phyloP scores from a whole-genome alignment of 176 grass and related monocot species.

The Avena atlantica region DNA sequence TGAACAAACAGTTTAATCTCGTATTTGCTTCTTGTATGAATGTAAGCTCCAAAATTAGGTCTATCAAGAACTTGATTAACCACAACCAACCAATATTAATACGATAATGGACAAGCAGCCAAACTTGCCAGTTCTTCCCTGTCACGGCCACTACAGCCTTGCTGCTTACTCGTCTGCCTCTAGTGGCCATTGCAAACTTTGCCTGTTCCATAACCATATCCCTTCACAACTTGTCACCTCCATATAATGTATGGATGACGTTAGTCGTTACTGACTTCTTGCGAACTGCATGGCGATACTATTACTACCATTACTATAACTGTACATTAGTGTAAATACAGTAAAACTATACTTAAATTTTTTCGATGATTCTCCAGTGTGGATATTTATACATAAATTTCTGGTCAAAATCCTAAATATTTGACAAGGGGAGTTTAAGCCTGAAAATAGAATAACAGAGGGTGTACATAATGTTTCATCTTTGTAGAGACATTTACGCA shows the following conservation, averaged over 20 bases:
- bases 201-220: neutral
- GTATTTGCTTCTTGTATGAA: neutral
- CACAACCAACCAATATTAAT: neutral
- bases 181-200: slow-evolving; percentile 2
- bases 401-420: neutral
- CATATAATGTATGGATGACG: neutral
- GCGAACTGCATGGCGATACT: neutral
- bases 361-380: neutral
- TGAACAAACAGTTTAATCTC: neutral
- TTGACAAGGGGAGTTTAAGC: neutral
- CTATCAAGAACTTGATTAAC: slow-evolving; percentile 11
- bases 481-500: neutral
- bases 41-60: neutral
- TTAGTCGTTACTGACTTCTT: neutral
- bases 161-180: neutral
- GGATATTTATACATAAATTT: neutral
- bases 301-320: neutral
- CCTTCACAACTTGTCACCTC: neutral
- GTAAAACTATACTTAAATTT: neutral
- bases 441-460: neutral
- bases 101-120: neutral
- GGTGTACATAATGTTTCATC: neutral
- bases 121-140: slow-evolving; percentile 12
- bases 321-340: neutral
- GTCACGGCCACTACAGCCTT: neutral